phyloP scores from a whole-genome alignment of 352 stramenopile genomes.

The Phytophthora vignae region DNA sequence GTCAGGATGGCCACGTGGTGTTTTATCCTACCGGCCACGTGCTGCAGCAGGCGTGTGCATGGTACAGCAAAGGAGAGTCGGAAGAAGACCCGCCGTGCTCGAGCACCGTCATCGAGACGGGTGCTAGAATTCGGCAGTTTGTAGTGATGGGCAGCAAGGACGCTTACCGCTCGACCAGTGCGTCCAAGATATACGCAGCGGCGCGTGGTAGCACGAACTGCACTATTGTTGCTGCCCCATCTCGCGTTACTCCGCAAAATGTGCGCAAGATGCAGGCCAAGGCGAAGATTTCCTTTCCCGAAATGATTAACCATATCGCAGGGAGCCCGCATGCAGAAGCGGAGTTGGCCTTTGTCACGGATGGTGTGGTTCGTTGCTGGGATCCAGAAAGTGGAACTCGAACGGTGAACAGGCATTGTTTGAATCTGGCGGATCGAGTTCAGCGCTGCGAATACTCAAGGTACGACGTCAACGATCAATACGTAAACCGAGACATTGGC shows the following conservation, averaged over 20 bases:
- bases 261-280: constrained; percentile 46
- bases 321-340: constrained; percentile 70
- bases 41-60: constrained; percentile 68
- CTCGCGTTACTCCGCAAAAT: constrained; percentile 22
- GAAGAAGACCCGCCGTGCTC: constrained; percentile 25
- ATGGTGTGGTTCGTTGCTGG: constrained; percentile 65
- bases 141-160: constrained; percentile 58
- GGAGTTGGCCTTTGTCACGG: constrained; percentile 65
- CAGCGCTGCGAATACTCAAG: constrained; percentile 78
- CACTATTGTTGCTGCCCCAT: constrained; percentile 44
- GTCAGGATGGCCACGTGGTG: constrained; percentile 50
- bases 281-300: constrained; percentile 59
- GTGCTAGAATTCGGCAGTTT: constrained; percentile 66
- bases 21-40: constrained; percentile 76
- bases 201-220: constrained; percentile 55
- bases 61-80: constrained; percentile 45
- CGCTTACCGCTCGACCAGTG: constrained; percentile 45
- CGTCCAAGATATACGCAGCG: constrained; percentile 43
- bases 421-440: constrained; percentile 44
- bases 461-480: constrained; percentile 30
- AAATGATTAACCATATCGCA: constrained; percentile 67
- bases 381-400: constrained; percentile 53
- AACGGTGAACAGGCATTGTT: constrained; percentile 31
- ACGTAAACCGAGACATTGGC: neutral
- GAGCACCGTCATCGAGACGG: constrained; percentile 64